These are phyloP conservation scores for Tillandsia fasciculata DNA, from an alignment of 176 grass and related monocot species.

Conservation along the genomic window DNA sequence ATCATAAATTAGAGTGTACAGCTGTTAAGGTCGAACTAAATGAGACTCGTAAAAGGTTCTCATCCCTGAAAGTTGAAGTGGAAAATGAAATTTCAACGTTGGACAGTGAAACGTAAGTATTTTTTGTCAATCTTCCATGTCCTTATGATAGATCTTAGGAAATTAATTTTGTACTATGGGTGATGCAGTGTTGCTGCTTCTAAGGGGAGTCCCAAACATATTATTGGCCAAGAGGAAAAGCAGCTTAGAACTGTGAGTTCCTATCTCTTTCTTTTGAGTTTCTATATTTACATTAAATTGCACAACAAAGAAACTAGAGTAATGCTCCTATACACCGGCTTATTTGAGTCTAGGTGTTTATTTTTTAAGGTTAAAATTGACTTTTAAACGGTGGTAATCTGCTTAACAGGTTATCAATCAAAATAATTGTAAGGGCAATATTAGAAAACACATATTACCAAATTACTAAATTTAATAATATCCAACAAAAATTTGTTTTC, in stretches of 20 bases:
- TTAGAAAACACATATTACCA: too few relatives aligned
- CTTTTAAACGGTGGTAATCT: too few relatives aligned
- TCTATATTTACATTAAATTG: too few relatives aligned
- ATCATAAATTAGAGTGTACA: conserved; percentile 10
- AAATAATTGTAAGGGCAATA: too few relatives aligned
- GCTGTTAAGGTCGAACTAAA: conserved; percentile 17
- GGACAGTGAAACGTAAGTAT: conserved; percentile 26
- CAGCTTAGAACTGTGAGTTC: conserved; percentile 51
- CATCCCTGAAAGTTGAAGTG: conserved; percentile 10
- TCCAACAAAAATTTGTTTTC: too few relatives aligned
- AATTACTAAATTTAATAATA: too few relatives aligned
- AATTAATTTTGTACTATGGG: not conserved
- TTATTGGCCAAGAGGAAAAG: conserved; percentile 31
- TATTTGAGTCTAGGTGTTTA: too few relatives aligned
- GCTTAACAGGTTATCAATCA: too few relatives aligned
- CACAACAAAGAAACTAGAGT: too few relatives aligned
- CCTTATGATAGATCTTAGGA: not conserved
- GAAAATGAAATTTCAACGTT: conserved; percentile 5
- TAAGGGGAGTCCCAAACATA: conserved; percentile 32
- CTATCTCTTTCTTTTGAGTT: conserved; percentile 2
- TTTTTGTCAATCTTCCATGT: not conserved
- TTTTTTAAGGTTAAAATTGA: too few relatives aligned
- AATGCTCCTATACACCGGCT: too few relatives aligned
- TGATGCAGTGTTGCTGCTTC: conserved; percentile 20
- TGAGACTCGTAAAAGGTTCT: conserved; percentile 14